A percentile compares a stretch with the other conserved stretches of the same genome.
Evolutionary conservation across 2,329 filamentous ascomycete species (phyloP).

Genomic region (Fusarium tjaetaba): DNA sequence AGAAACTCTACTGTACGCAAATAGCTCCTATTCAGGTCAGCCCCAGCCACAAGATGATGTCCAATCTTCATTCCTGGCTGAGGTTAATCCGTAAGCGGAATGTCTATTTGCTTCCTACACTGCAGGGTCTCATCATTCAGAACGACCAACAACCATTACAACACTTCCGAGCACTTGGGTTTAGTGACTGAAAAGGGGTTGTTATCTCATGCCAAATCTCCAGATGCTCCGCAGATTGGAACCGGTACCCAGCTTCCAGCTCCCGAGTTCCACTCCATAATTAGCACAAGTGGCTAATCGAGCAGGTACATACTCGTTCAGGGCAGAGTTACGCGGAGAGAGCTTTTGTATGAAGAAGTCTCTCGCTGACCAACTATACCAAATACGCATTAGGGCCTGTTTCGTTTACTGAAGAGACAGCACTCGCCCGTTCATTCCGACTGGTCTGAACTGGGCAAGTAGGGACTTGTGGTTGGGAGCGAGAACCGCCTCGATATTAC

Average conservation of each 20-base stretch:
- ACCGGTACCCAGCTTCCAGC: conserved; percentile 34
- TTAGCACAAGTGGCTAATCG: conserved; percentile 33
- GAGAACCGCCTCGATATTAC: conserved; percentile 21
- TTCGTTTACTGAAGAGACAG: conserved; percentile 10
- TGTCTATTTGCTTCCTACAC: background rate
- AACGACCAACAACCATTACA: background rate
- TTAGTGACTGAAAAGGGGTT: conserved; percentile 31
- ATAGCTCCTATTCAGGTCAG: conserved; percentile 8
- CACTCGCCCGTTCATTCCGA: conserved; percentile 31
- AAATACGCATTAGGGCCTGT: conserved; percentile 30
- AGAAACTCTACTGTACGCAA: background rate
- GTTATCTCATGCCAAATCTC: conserved; percentile 37
- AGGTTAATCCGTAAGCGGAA: background rate
- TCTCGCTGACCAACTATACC: conserved; percentile 19
- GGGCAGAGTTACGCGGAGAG: conserved; percentile 29
- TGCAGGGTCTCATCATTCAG: background rate
- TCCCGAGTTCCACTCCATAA: conserved; percentile 38
- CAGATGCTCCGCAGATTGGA: conserved; percentile 40
- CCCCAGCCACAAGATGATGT: conserved; percentile 20
- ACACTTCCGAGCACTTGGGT: background rate
- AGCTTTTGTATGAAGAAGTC: conserved; percentile 4
- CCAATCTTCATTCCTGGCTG: conserved; percentile 7
- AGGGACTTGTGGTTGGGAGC: conserved; percentile 1
- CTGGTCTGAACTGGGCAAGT: conserved; percentile 17
- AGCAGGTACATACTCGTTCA: conserved; percentile 29